Percentiles rank a stretch among this genome's conserved stretches.
phyloP scores from a whole-genome alignment of 345 rosid species.

The Litchi chinensis region DNA sequence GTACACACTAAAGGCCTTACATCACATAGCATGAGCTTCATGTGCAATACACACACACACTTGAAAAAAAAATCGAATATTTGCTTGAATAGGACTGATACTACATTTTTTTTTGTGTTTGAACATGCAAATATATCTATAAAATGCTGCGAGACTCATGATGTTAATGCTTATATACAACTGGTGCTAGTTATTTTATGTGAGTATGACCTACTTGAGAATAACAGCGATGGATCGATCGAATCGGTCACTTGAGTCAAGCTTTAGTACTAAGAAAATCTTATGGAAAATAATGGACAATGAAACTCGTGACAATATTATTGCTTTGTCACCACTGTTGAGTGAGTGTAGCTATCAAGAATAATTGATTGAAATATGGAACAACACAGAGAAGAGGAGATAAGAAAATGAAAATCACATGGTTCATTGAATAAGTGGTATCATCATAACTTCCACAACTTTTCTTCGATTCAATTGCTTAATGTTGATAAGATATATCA shows the following conservation, averaged over 20 bases:
- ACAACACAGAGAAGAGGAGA: neutral
- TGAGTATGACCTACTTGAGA: too few relatives aligned
- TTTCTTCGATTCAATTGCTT: neutral
- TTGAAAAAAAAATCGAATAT: neutral
- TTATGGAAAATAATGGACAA: constrained; percentile 5
- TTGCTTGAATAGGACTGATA: neutral
- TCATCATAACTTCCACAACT: constrained; percentile 15
- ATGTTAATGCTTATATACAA: neutral
- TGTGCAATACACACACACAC: neutral
- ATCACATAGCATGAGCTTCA: neutral
- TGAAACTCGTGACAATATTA: neutral
- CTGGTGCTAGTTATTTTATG: too few relatives aligned
- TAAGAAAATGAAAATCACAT: constrained; percentile 14
- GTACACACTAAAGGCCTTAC: too few relatives aligned
- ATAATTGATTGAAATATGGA: neutral
- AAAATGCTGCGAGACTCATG: neutral
- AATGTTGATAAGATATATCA: neutral
- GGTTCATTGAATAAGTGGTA: constrained; percentile 11
- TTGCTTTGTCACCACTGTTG: neutral
- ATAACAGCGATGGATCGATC: neutral
- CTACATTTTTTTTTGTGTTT: neutral
- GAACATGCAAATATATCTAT: neutral
- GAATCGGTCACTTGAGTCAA: neutral
- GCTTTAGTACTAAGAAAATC: constrained; percentile 5
- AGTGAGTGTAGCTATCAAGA: constrained; percentile 1